Evolutionary conservation across 2,329 filamentous ascomycete species (phyloP).

Genomic region (Ascochyta clinopodiicola): DNA sequence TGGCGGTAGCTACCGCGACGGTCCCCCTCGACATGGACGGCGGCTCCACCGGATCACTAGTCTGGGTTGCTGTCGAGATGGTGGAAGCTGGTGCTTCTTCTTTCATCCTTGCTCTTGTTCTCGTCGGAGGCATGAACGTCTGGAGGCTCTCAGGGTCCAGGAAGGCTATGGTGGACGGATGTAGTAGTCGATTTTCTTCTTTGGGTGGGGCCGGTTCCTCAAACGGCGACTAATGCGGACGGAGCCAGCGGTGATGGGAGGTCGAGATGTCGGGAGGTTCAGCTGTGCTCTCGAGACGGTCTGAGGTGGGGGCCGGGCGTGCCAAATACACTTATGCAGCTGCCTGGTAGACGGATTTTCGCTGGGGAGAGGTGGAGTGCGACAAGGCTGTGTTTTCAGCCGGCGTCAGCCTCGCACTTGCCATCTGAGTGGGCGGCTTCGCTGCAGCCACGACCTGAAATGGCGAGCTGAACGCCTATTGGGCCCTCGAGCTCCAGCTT

Average conservation of each 20-base stretch:
- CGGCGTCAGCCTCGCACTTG: constrained; percentile 49
- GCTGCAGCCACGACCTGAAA: constrained; percentile 46
- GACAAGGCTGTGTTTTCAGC: constrained; percentile 45
- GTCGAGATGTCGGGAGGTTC: constrained; percentile 29
- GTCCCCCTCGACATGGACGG: constrained; percentile 37
- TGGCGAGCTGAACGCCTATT: constrained; percentile 45
- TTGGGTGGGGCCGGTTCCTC: constrained; percentile 39
- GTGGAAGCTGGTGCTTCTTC: constrained; percentile 25
- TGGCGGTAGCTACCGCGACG: constrained; percentile 35
- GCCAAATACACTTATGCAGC: constrained; percentile 37
- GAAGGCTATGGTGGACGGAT: constrained; percentile 23
- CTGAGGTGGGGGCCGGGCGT: constrained; percentile 40
- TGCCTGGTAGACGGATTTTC: constrained; percentile 47
- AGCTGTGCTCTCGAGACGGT: constrained; percentile 33
- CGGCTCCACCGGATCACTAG: constrained; percentile 34
- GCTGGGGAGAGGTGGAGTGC: constrained; percentile 37
- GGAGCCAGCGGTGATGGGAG: constrained; percentile 23
- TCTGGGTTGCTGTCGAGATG: constrained; percentile 31
- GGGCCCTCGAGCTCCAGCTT: constrained; percentile 40
- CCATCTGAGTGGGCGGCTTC: constrained; percentile 46
- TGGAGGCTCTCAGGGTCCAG: constrained; percentile 13
- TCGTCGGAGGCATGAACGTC: constrained; percentile 43
- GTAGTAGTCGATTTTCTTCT: constrained; percentile 29
- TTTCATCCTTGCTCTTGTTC: constrained; percentile 46
- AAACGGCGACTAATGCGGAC: constrained; percentile 39